Evolutionary conservation across 306 rosid species (phyloP).

Genomic region (Styphnolobium japonicum): DNA sequence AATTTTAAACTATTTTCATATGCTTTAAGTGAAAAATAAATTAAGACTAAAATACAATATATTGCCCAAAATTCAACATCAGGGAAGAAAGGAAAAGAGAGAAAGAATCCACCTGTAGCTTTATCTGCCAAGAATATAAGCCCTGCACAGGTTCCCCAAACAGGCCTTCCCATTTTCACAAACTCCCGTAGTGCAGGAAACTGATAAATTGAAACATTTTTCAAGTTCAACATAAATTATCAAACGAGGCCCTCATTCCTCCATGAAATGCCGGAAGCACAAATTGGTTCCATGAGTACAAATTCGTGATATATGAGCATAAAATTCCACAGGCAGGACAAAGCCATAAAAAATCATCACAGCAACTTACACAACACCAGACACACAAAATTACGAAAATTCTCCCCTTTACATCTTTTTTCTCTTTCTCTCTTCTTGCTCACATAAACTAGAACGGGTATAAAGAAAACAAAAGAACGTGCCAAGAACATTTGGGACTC

Average conservation of each 20-base stretch:
- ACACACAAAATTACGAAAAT: background rate
- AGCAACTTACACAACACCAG: background rate
- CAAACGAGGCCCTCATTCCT: background rate
- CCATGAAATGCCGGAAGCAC: background rate
- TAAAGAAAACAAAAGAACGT: background rate
- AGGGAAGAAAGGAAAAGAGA: slow-evolving; percentile 9
- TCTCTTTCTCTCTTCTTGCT: background rate
- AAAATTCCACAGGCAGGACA: background rate
- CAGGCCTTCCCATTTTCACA: slow-evolving; percentile 90
- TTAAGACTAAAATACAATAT: background rate
- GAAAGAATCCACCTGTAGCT: slow-evolving; percentile 60
- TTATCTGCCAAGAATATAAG: slow-evolving; percentile 90
- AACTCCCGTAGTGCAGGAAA: slow-evolving; percentile 92
- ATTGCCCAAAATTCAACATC: background rate
- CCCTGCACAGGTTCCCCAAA: slow-evolving; percentile 99
- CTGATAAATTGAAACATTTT: slow-evolving; percentile 39
- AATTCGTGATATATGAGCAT: background rate
- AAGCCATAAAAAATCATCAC: background rate
- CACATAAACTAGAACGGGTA: background rate
- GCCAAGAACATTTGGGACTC: background rate
- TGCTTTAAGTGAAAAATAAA: background rate
- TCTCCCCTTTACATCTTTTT: background rate
- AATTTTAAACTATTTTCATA: background rate
- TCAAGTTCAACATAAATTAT: background rate
- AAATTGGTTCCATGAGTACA: background rate